Conservation (phyloP, 1,284 basidiomycete genomes). For the Trichosporon sp. region DNA sequence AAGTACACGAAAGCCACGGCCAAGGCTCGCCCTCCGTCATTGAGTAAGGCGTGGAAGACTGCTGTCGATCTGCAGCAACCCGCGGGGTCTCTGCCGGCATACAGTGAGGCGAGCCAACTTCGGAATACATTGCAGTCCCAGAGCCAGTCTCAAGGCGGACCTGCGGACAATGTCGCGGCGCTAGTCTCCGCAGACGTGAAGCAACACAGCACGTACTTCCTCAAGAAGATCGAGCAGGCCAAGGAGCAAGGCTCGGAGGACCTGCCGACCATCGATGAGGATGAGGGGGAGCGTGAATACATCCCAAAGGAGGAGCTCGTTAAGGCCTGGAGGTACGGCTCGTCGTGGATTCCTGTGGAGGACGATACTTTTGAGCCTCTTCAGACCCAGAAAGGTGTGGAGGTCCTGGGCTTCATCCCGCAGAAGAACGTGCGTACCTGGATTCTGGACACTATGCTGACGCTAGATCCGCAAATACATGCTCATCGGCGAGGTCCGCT, state of each 20-base stretch:
- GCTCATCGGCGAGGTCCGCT: constrained; percentile 78
- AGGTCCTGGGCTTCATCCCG: constrained; percentile 78
- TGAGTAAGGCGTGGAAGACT: constrained; percentile 67
- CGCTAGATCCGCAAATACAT: constrained; percentile 69
- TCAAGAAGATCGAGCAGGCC: constrained; percentile 20
- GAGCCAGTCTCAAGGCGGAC: background rate
- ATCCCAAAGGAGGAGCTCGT: constrained; percentile 46
- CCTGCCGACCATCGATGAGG: constrained; percentile 22
- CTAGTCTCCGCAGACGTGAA: constrained; percentile 46
- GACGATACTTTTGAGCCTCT: constrained; percentile 68
- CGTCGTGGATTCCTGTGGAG: constrained; percentile 76
- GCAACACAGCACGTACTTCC: constrained; percentile 37
- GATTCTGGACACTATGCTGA: background rate
- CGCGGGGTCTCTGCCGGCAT: background rate
- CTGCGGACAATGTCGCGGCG: constrained; percentile 27
- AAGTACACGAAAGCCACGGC: constrained; percentile 80
- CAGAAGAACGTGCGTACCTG: constrained; percentile 55
- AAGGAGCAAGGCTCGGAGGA: constrained; percentile 4
- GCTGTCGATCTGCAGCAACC: constrained; percentile 38
- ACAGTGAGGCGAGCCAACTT: constrained; percentile 8
- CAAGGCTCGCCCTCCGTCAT: constrained; percentile 63
- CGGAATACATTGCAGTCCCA: constrained; percentile 17
- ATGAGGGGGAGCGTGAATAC: constrained; percentile 27
- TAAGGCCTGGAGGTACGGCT: constrained; percentile 86
- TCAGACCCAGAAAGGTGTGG: constrained; percentile 71